Base-by-base conservation (phyloP, 176 grass and related monocot species). In the Stipa capillata region DNA sequence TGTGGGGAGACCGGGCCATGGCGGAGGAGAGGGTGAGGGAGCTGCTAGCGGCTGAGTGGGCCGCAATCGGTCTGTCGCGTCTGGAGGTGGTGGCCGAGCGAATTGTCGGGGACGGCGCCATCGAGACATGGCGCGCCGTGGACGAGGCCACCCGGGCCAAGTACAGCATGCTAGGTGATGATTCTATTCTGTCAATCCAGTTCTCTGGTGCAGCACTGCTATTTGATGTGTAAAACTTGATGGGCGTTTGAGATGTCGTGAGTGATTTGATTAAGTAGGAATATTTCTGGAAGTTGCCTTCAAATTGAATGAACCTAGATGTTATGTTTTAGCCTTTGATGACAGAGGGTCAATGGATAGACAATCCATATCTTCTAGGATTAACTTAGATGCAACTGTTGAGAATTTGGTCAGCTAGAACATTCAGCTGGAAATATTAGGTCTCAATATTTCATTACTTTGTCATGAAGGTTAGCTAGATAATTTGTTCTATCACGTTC, bases 11-110 rank as follows among this genome's bases (percentile, higher is more conserved):
- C 66, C 65, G 83, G 1, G 41, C 52, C 8, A 10, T 12, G 13
- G 62, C 62, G 35, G 75, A 83, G 80, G 62, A 62, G 84, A 24
- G 53, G 74, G 69, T 90, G 51, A 74, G 43, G 75, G 79, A 79
- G 29, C 69, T 84, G 69, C 66, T 90, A 52, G 60, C 12, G 6
- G 51, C 53, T 6, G 79, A 90, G 45, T 84, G 84, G 84, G 62
- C 53, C 7, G 62, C 67, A 5, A 53, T 90, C 48, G 88, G 62
- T 0, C 88, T 51, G 12, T 86, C 88, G 9, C 39, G 16, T 74
- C 63, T 90, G 43, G 88, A 76, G 53, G 5, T 14, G 35, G 80
- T 53, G n/a, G 84, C 80, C 1, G 45, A 80, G 76, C 69, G 31
- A 61, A 74, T 90, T 29, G 69, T 69, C 3, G 84, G 88, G 45